Evolutionary conservation across 1,139 yeast species (phyloP), one percentile per base, ranked within the genome.

Genomic region (Geotrichum europaeum): DNA sequence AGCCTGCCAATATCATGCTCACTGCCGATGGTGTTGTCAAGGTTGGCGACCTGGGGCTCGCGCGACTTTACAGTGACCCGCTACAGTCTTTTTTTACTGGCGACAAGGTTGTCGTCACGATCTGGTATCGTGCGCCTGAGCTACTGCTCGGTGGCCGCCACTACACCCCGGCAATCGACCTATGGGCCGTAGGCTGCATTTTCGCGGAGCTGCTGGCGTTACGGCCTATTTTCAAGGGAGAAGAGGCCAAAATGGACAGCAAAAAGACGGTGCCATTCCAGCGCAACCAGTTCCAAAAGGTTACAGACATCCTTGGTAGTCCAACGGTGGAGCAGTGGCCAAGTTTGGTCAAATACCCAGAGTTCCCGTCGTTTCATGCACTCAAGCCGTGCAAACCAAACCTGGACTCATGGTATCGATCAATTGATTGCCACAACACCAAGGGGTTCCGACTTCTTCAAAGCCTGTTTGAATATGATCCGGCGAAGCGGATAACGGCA

Each of bases 81-180:
- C 73, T 94, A 50, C 98, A 94, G 70, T 86, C 96, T 53, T 78
- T 95, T 34, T 94, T 89, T 70, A 83, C 95, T 13, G 98, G 98
- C 43, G 99, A 94, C 74, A 94, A 94, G 74, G 97, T 95, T 24
- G 99, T 95, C 59, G 99, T 94, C 10, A 94, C 99, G 0, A 94
- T 94, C 63, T 94, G 99, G 99, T 94, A 94, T 72, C 80, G 99
- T 65, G 97, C 99, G 0, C 98, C 99, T 0, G 99, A 94, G 71
- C 77, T 94, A 55, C 77, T 94, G 51, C 75, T 94, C 49, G 99
- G 99, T 0, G 91, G 96, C 1, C 78, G 97, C 56, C 97, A 94
- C 75, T 94, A 94, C 71, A 89, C 97, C 0, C 96, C 99, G 0
- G 94, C 98, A 0, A 87, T 94, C 53, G 98, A 94, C 74, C 74